phyloP scores from a whole-genome alignment of 2,329 filamentous ascomycete genomes.

The Aspergillus arachidicola region DNA sequence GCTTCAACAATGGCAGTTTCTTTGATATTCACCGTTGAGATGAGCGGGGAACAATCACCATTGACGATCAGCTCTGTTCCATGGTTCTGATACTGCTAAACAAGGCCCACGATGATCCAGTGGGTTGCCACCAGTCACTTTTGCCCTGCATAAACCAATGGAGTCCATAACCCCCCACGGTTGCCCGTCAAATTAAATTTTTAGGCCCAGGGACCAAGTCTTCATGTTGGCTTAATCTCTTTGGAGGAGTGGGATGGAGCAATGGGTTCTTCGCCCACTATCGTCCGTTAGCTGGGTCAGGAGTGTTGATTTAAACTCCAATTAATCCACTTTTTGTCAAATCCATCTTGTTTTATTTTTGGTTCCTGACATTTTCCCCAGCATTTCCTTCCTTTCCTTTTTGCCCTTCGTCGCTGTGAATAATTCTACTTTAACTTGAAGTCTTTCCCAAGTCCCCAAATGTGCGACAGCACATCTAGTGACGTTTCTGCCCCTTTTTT shows the following conservation, averaged over 20 bases:
- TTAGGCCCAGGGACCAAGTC: background rate
- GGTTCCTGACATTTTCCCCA: background rate
- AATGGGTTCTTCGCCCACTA: background rate
- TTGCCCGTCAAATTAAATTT: background rate
- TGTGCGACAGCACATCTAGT: background rate
- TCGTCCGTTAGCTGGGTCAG: background rate
- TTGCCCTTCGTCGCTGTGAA: background rate
- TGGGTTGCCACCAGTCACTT: background rate
- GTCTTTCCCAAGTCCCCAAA: background rate
- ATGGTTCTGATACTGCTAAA: background rate
- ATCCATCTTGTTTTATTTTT: background rate
- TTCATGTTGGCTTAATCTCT: background rate
- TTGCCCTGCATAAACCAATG: background rate
- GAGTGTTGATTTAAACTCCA: background rate
- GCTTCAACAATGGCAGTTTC: background rate
- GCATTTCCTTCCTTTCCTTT: background rate
- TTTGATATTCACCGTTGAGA: background rate
- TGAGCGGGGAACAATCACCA: background rate
- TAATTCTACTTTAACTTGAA: background rate
- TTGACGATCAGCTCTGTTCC: background rate
- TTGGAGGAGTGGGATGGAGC: background rate
- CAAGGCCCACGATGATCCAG: background rate
- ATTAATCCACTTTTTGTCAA: background rate
- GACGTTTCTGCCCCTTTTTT: background rate
- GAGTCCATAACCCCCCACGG: background rate